These are phyloP conservation scores for Penicillium sp. DNA, from an alignment of 2,329 filamentous ascomycete species.

Conservation along the genomic window DNA sequence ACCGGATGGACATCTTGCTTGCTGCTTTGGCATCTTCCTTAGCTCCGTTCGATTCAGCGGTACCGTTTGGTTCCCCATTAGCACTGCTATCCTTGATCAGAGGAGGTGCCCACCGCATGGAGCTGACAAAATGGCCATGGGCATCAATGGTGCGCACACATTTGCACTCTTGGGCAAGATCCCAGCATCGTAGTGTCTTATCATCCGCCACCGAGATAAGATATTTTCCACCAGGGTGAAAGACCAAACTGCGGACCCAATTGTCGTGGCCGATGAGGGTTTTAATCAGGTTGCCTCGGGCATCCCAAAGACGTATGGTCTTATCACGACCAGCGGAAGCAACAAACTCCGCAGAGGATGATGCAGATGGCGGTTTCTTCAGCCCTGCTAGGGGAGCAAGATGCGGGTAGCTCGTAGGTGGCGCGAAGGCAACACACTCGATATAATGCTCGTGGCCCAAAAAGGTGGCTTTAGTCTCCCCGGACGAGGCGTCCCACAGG, in stretches of 20 bases:
- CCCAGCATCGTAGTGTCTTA: slow-evolving; percentile 91
- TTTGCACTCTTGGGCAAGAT: slow-evolving; percentile 83
- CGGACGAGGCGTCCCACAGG: slow-evolving; percentile 76
- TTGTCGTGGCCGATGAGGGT: slow-evolving; percentile 87
- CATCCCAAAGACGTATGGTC: slow-evolving; percentile 85
- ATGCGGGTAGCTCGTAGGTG: slow-evolving; percentile 71
- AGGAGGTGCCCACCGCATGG: slow-evolving; percentile 74
- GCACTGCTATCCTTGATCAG: slow-evolving; percentile 22
- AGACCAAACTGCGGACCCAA: slow-evolving; percentile 82
- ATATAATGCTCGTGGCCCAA: slow-evolving; percentile 83
- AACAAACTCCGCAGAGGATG: slow-evolving; percentile 78
- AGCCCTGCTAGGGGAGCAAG: slow-evolving; percentile 74
- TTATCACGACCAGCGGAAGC: slow-evolving; percentile 89
- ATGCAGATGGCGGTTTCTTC: slow-evolving; percentile 73
- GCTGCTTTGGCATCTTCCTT: slow-evolving; percentile 32
- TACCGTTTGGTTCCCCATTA: slow-evolving; percentile 17
- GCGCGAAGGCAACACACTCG: slow-evolving; percentile 83
- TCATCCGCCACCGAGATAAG: slow-evolving; percentile 83
- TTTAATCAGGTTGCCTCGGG: slow-evolving; percentile 77
- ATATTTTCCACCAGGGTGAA: slow-evolving; percentile 90
- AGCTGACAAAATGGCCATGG: slow-evolving; percentile 81
- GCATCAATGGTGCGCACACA: slow-evolving; percentile 77
- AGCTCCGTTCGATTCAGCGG: slow-evolving; percentile 16
- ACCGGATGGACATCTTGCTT: slow-evolving; percentile 60
- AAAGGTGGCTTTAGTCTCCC: slow-evolving; percentile 75